These are phyloP conservation scores for Conticribra weissflogii DNA, from an alignment of 108 stramenopile genomes.

Conservation along the genomic window DNA sequence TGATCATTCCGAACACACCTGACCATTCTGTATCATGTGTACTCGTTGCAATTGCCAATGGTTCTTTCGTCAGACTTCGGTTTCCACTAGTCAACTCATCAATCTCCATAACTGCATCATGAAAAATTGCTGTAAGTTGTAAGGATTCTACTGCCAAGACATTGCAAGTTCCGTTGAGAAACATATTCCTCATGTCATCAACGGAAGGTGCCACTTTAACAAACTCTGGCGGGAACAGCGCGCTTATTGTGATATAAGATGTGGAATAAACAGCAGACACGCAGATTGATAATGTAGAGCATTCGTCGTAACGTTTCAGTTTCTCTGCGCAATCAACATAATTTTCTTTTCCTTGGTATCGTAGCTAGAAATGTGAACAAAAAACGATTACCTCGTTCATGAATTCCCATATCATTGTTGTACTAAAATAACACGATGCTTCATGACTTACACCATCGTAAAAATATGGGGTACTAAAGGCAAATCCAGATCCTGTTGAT, in stretches of 20 bases:
- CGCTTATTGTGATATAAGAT: neutral
- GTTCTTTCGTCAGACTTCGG: conserved; percentile 19
- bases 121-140: neutral
- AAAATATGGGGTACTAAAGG: neutral
- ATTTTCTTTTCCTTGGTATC: neutral
- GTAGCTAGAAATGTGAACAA: neutral
- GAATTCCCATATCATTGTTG: neutral
- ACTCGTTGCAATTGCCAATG: conserved; percentile 27
- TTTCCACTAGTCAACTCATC: neutral
- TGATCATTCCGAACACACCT: neutral
- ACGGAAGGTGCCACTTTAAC: neutral
- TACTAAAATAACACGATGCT: neutral
- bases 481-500: neutral
- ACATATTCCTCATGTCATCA: neutral
- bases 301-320: conserved; percentile 1
- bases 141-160: conserved; percentile 13
- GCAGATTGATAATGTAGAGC: neutral
- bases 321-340: neutral
- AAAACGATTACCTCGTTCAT: too few species aligned
- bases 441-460: neutral
- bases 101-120: conserved; percentile 8
- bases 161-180: conserved; percentile 12
- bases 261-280: neutral
- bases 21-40: conserved; percentile 13
- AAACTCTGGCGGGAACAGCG: neutral